Evolutionary conservation across 345 rosid genomes (phyloP).

Genomic region (Reutealis trisperma): DNA sequence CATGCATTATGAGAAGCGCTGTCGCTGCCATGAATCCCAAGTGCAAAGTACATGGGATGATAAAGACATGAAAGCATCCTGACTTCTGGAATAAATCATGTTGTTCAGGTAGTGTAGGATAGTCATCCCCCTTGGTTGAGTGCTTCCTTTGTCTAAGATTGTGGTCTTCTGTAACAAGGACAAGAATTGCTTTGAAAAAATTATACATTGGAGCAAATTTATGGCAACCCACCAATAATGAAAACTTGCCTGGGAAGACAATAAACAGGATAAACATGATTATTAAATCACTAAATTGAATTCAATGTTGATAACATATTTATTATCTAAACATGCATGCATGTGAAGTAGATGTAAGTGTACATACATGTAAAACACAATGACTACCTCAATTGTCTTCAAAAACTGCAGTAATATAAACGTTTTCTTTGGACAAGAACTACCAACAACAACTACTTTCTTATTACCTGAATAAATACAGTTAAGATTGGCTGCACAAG

Average conservation of each 20-base stretch:
- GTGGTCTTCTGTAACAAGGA: slow-evolving; percentile 41
- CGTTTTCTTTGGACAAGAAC: too few species aligned
- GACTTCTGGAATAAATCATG: slow-evolving; percentile 33
- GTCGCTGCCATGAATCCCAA: slow-evolving; percentile 73
- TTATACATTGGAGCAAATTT: neutral
- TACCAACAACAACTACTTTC: too few species aligned
- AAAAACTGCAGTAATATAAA: neutral
- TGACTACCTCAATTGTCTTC: neutral
- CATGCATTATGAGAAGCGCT: slow-evolving; percentile 85
- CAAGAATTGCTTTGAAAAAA: slow-evolving; percentile 1
- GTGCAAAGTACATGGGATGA: slow-evolving; percentile 71
- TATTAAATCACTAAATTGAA: neutral
- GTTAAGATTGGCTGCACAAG: neutral
- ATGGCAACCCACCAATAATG: neutral
- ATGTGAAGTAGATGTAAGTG: neutral
- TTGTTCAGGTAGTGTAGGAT: slow-evolving; percentile 19
- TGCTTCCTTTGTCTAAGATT: slow-evolving; percentile 59
- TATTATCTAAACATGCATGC: neutral
- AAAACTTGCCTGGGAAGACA: neutral
- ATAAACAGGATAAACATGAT: neutral
- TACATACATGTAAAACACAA: neutral
- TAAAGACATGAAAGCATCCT: slow-evolving; percentile 47
- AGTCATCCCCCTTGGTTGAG: slow-evolving; percentile 26
- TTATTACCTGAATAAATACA: neutral
- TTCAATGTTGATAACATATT: neutral